Conservation (phyloP, 1,284 basidiomycete genomes). For the Cystobasidium pallidum region DNA sequence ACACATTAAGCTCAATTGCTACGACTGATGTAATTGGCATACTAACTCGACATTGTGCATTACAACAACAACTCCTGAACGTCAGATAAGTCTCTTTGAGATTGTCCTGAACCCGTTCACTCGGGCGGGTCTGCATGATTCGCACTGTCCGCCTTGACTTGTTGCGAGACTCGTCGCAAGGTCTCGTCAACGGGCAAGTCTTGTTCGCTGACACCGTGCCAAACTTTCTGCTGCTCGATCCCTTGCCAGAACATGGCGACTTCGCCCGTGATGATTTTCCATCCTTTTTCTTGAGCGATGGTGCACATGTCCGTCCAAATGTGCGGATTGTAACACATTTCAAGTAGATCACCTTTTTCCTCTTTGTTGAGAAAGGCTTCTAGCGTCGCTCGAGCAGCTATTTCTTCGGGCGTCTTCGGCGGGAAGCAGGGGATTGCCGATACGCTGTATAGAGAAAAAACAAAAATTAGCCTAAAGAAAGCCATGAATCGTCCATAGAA, state of each 20-base stretch:
- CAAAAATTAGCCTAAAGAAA: no score
- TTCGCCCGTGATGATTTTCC: constrained; percentile 51
- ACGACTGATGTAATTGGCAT: no score
- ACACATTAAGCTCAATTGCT: no score
- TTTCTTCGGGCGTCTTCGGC: constrained; percentile 47
- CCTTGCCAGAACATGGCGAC: constrained; percentile 51
- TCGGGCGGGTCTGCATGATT: constrained; percentile 47
- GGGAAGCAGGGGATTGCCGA: constrained; percentile 50
- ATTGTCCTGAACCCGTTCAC: not conserved
- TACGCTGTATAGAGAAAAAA: constrained; percentile 49
- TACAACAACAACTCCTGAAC: constrained; percentile 9
- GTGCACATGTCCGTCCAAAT: constrained; percentile 48
- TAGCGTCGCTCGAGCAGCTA: constrained; percentile 47
- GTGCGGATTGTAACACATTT: constrained; percentile 52
- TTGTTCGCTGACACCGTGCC: constrained; percentile 44
- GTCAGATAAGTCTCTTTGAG: not conserved
- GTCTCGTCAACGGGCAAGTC: constrained; percentile 47
- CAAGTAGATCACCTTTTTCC: constrained; percentile 50
- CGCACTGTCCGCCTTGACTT: constrained; percentile 46
- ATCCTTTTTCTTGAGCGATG: constrained; percentile 47
- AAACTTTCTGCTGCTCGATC: constrained; percentile 51
- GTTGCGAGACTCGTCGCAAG: constrained; percentile 45
- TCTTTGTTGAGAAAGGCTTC: constrained; percentile 48
- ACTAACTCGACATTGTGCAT: not conserved
- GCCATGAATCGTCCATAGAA: no score